Percentiles rank a stretch among this genome's conserved stretches.
Evolutionary conservation across 495 filamentous ascomycete species (phyloP).

Genomic region (Trichoderma reesei): DNA sequence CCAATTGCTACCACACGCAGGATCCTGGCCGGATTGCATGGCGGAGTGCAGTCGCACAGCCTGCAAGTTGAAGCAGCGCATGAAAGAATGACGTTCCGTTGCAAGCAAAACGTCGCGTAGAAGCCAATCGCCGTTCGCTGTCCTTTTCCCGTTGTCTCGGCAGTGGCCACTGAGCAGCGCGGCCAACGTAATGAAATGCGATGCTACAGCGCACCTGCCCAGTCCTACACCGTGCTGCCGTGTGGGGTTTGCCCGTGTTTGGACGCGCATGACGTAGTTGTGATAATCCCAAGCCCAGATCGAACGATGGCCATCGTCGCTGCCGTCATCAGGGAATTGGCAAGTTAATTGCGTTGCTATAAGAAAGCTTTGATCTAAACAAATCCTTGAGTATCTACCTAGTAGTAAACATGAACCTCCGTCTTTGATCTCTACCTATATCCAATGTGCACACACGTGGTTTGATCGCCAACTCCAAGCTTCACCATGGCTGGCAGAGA

Average conservation of each 20-base stretch:
- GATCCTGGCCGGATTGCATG: too few species aligned
- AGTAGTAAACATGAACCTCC: too few species aligned
- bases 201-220: too few species aligned
- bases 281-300: background rate
- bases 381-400: too few species aligned
- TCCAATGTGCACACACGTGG: background rate
- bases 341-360: too few species aligned
- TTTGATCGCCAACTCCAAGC: background rate
- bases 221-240: background rate
- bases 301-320: background rate
- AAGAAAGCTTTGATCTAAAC: background rate
- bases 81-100: background rate
- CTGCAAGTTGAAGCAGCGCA: background rate
- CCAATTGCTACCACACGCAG: background rate
- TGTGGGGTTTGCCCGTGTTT: background rate
- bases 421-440: too few species aligned
- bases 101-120: background rate
- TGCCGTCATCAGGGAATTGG: too few species aligned
- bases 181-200: background rate
- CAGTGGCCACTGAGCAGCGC: background rate
- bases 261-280: background rate
- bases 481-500: conserved; percentile 5
- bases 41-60: too few species aligned
- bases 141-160: background rate
- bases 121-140: background rate